A percentile compares a stretch with the other conserved stretches of the same genome.
Conservation (phyloP, 768 basidiomycete species). For the Tricholoma sp. region DNA sequence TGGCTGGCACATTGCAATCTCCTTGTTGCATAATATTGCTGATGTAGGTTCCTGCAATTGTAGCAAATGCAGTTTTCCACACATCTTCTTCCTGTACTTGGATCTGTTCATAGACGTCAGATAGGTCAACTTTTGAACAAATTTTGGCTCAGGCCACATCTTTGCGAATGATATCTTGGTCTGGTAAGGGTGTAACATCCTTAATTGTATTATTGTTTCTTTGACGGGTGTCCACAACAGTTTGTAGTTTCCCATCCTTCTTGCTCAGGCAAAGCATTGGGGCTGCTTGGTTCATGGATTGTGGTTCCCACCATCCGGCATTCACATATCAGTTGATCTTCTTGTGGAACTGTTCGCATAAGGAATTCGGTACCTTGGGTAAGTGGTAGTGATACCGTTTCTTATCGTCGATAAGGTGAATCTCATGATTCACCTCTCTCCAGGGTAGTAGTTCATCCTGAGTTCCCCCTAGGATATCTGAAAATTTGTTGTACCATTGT, state of each 20-base stretch:
- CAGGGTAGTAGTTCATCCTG: conserved; percentile 20
- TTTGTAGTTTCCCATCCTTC: conserved; percentile 27
- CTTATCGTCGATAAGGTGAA: conserved; percentile 19
- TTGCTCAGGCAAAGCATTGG: conserved; percentile 30
- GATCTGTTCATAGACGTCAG: conserved; percentile 19
- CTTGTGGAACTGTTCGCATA: too few species aligned
- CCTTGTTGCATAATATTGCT: conserved; percentile 27
- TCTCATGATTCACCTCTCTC: too few species aligned
- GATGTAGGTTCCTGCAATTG: conserved; percentile 29
- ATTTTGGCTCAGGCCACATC: conserved; percentile 26
- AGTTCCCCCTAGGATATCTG: too few species aligned
- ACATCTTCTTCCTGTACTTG: too few species aligned
- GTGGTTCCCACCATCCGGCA: conserved; percentile 31
- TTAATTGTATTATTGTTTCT: conserved; percentile 36
- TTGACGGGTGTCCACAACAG: conserved; percentile 28
- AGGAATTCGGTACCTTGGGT: too few species aligned
- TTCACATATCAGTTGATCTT: too few species aligned
- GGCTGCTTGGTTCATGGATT: conserved; percentile 18
- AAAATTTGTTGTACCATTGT: conserved; percentile 17
- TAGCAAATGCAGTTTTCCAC: conserved; percentile 25
- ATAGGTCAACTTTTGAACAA: conserved; percentile 35
- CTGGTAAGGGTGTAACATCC: conserved; percentile 35
- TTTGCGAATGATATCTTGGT: conserved; percentile 28
- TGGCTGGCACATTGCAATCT: conserved; percentile 4
- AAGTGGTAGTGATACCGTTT: conserved; percentile 24